A percentile compares a stretch with the other conserved stretches of the same genome.
Conservation (phyloP, 345 rosid species). For the Excoecaria agallocha region DNA sequence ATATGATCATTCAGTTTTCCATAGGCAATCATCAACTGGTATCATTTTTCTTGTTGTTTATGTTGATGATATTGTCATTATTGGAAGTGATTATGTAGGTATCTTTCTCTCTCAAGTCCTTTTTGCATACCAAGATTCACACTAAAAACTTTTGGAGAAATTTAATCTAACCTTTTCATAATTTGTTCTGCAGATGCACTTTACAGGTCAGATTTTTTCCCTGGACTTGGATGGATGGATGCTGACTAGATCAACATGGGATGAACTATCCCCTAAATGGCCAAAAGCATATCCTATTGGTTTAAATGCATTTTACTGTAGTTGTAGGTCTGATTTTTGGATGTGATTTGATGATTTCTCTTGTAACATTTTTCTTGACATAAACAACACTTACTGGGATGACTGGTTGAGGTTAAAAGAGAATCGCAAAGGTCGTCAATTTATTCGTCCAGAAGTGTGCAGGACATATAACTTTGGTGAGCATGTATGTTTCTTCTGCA, state of each 20-base stretch:
- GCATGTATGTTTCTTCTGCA: conserved; percentile 53
- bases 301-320: not conserved
- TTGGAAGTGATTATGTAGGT: too few species aligned
- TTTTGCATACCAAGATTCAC: too few species aligned
- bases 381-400: conserved; percentile 89
- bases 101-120: too few species aligned
- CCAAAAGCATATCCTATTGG: conserved; percentile 95
- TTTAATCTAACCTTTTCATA: too few species aligned
- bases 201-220: conserved; percentile 96
- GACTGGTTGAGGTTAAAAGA: conserved; percentile 96
- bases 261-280: conserved; percentile 99
- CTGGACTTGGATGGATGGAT: conserved; percentile 99
- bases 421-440: conserved; percentile 89
- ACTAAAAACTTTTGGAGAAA: too few species aligned
- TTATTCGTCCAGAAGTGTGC: conserved; percentile 95
- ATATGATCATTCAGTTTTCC: too few species aligned
- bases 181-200: conserved; percentile 60
- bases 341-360: conserved; percentile 10
- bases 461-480: conserved; percentile 98
- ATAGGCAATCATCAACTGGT: too few species aligned
- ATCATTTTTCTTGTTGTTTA: too few species aligned
- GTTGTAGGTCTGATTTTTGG: conserved; percentile 16
- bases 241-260: conserved; percentile 81
- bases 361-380: conserved; percentile 52
- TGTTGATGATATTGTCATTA: too few species aligned